Percentiles rank a stretch among this genome's conserved stretches.
These are phyloP conservation scores for Heliamphora pulchella DNA, from an alignment of 179 eudicot species.

Conservation along the genomic window DNA sequence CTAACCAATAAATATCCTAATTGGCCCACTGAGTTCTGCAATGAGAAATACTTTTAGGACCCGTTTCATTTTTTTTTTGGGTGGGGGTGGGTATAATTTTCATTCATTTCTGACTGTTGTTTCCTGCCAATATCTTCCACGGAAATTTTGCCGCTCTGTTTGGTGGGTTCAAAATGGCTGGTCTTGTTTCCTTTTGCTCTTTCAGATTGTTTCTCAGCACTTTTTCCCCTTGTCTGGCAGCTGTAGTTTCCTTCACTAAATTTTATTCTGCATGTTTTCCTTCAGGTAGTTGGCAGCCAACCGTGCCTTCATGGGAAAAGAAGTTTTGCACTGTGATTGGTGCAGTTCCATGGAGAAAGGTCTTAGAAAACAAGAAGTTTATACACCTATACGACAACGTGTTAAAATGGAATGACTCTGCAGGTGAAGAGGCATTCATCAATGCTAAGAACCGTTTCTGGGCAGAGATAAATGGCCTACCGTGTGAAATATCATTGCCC, in stretches of 20 bases:
- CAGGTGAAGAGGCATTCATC: constrained; percentile 30
- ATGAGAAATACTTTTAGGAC: neutral
- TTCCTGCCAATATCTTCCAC: too few relatives aligned
- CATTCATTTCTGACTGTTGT: too few relatives aligned
- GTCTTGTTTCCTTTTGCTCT: too few relatives aligned
- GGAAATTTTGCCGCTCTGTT: too few relatives aligned
- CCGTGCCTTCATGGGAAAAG: constrained; percentile 36
- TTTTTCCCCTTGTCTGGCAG: too few relatives aligned
- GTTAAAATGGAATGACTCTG: constrained; percentile 36
- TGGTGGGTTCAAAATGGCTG: too few relatives aligned
- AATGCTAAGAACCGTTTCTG: constrained; percentile 33
- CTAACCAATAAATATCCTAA: neutral
- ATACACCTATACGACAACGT: constrained; percentile 27
- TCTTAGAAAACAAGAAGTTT: constrained; percentile 25
- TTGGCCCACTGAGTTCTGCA: neutral
- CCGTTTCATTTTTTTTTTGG: neutral
- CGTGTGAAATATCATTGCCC: constrained; percentile 37
- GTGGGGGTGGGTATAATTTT: too few relatives aligned
- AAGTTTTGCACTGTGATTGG: constrained; percentile 31
- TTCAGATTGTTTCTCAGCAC: too few relatives aligned
- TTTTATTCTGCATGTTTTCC: neutral
- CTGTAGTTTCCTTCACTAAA: neutral
- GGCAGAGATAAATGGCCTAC: constrained; percentile 33
- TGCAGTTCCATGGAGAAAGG: constrained; percentile 25
- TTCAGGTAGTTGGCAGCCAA: constrained; percentile 26